Conservation (phyloP, 2,329 filamentous ascomycete genomes). For the Curvularia verruculosa region DNA sequence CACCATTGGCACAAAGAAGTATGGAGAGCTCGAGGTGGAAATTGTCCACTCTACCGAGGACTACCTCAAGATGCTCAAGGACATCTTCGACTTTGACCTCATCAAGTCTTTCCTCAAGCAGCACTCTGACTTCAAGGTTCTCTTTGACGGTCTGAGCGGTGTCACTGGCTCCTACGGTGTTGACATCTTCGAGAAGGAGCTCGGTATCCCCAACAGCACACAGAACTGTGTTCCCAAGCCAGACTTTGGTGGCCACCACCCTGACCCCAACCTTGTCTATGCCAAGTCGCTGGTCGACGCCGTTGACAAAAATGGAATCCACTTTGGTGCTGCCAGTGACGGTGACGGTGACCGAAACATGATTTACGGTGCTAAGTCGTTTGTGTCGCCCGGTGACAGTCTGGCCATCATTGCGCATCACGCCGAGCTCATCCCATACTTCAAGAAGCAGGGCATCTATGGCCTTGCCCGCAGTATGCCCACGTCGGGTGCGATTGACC, state of each 20-base stretch:
- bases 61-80: conserved; percentile 94
- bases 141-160: conserved; percentile 93
- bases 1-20: conserved; percentile 81
- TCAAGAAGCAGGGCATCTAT: conserved; percentile 95
- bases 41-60: conserved; percentile 91
- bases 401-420: conserved; percentile 98
- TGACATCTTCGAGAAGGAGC: conserved; percentile 92
- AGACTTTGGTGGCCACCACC: conserved; percentile 96
- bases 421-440: conserved; percentile 95
- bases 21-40: conserved; percentile 89
- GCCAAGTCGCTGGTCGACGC: conserved; percentile 92
- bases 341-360: conserved; percentile 99
- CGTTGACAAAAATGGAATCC: conserved; percentile 88
- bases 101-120: conserved; percentile 91
- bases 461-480: conserved; percentile 97
- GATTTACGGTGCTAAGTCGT: conserved; percentile 97
- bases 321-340: conserved; percentile 95
- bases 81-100: conserved; percentile 96
- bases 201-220: conserved; percentile 79
- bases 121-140: conserved; percentile 91
- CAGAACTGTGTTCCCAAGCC: conserved; percentile 93
- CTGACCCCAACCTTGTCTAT: conserved; percentile 97
- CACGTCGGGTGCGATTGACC: conserved; percentile 91
- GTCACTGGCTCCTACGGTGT: conserved; percentile 95
- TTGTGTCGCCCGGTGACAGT: conserved; percentile 96